A percentile compares a stretch with the other conserved stretches of the same genome.
These are phyloP conservation scores for Phytophthora pini DNA, from an alignment of 352 stramenopile genomes.

Conservation along the genomic window DNA sequence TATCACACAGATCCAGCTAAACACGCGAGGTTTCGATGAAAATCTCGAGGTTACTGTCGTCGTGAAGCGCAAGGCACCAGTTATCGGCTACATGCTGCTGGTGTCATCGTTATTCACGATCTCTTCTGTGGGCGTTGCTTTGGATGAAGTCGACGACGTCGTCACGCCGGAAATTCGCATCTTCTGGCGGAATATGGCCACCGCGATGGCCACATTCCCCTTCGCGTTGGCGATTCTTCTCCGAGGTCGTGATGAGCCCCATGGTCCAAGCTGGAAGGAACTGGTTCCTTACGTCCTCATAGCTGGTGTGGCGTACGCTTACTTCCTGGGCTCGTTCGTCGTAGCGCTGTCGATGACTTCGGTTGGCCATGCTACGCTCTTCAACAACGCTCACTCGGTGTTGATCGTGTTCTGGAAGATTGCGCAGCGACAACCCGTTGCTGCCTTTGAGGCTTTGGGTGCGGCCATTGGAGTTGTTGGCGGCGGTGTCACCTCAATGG, in stretches of 20 bases:
- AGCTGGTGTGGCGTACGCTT: constrained; percentile 67
- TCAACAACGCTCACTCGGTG: constrained; percentile 86
- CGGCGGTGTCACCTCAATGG: constrained; percentile 74
- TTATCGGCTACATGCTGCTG: constrained; percentile 76
- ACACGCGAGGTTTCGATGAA: constrained; percentile 72
- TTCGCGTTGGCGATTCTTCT: constrained; percentile 52
- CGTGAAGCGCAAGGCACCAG: constrained; percentile 66
- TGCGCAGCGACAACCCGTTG: constrained; percentile 58
- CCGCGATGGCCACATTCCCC: constrained; percentile 60
- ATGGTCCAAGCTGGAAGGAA: constrained; percentile 35
- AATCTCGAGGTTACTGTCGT: constrained; percentile 78
- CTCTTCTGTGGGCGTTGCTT: constrained; percentile 75
- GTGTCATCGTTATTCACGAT: constrained; percentile 77
- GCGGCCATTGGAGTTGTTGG: constrained; percentile 75
- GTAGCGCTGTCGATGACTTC: constrained; percentile 74
- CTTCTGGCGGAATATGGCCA: constrained; percentile 85
- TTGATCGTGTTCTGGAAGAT: constrained; percentile 82
- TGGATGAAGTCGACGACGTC: constrained; percentile 70
- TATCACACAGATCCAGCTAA: constrained; percentile 75
- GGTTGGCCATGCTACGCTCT: constrained; percentile 82
- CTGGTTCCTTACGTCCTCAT: constrained; percentile 53
- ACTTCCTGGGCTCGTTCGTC: constrained; percentile 78
- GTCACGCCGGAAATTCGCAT: constrained; percentile 82
- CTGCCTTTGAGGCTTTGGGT: constrained; percentile 67
- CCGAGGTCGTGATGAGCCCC: constrained; percentile 34